phyloP scores from a whole-genome alignment of 495 filamentous ascomycete species.

The Neurospora tetrasperma region DNA sequence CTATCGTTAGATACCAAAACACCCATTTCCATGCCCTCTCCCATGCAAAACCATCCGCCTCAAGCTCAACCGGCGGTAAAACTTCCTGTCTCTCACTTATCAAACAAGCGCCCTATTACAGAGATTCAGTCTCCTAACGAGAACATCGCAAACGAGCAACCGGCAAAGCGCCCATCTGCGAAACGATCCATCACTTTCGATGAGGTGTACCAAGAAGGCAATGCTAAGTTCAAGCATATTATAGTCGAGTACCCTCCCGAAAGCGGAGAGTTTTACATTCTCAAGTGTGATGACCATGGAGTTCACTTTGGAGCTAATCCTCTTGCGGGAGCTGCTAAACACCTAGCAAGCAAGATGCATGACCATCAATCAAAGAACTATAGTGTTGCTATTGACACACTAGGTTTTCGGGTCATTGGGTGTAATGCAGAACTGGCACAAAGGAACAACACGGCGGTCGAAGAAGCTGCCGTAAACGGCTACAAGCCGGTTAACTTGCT shows the following conservation, averaged over 20 bases:
- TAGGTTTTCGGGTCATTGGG: slow-evolving; percentile 28
- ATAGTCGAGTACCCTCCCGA: slow-evolving; percentile 29
- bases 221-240: slow-evolving; percentile 27
- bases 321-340: slow-evolving; percentile 31
- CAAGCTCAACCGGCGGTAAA: not conserved
- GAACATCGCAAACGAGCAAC: not conserved
- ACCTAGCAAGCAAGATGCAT: slow-evolving; percentile 28
- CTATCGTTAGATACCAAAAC: not conserved
- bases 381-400: slow-evolving; percentile 18
- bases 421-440: slow-evolving; percentile 18
- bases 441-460: slow-evolving; percentile 27
- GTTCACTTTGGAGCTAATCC: slow-evolving; percentile 34
- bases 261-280: slow-evolving; percentile 26
- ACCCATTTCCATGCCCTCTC: not conserved
- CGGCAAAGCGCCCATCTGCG: not conserved
- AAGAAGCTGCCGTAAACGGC: slow-evolving; percentile 17
- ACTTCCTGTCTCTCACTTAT: not conserved
- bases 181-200: slow-evolving; percentile 26
- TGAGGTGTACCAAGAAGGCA: slow-evolving; percentile 30
- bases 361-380: slow-evolving; percentile 24
- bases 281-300: slow-evolving; percentile 33
- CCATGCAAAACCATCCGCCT: too few relatives aligned
- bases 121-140: not conserved
- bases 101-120: not conserved
- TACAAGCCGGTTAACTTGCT: slow-evolving; percentile 24